These are phyloP conservation scores for Plasmodiophora brassicae DNA, from an alignment of 208 protist genomes.

Conservation along the genomic window DNA sequence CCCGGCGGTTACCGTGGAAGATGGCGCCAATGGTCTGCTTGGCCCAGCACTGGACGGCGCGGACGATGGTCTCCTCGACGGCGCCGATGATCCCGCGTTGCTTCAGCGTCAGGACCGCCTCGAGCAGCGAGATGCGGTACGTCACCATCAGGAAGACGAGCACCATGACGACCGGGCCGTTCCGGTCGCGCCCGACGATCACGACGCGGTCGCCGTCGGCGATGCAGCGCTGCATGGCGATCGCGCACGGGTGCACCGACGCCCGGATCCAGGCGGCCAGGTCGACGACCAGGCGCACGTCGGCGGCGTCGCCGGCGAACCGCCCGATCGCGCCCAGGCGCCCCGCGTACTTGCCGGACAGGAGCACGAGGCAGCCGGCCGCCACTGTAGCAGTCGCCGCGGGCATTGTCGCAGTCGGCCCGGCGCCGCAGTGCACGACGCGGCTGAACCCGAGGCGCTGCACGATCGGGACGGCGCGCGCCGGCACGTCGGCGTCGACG, in stretches of 20 bases:
- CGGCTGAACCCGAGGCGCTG: background rate
- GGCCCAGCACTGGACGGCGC: background rate
- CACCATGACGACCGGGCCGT: background rate
- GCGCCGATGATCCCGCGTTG: background rate
- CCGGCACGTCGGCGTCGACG: background rate
- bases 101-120: constrained; percentile 5
- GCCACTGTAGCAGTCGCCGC: too few relatives aligned
- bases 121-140: background rate
- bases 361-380: background rate
- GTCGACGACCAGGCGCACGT: too few relatives aligned
- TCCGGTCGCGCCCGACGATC: background rate
- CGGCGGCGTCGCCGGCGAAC: background rate
- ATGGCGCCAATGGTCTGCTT: background rate
- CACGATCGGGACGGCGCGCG: background rate
- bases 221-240: background rate
- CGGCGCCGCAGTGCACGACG: background rate
- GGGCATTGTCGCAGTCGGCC: too few relatives aligned
- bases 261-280: background rate
- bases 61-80: background rate
- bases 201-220: background rate
- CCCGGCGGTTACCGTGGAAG: too few relatives aligned
- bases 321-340: background rate
- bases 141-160: constrained; percentile 20
- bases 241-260: background rate
- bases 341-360: background rate